Base-by-base conservation (phyloP, 192 early-diverging fungal species). In the Linnemannia hyalina region DNA sequence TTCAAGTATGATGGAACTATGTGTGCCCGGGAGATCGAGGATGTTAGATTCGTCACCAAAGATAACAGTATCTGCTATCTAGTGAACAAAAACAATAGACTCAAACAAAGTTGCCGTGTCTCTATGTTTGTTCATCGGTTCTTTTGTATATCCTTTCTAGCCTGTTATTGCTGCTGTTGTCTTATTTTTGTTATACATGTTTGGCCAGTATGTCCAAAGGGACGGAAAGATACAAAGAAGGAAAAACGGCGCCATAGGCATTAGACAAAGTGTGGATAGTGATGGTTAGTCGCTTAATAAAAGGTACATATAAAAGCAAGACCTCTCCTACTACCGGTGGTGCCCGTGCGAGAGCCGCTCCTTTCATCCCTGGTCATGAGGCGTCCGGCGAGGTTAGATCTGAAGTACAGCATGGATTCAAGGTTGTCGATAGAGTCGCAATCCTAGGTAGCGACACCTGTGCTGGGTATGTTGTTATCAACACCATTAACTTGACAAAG, bases 351-450 rank as follows among this genome's bases (percentile, higher is more conserved):
- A 63, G 57, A 63, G 57, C 2, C 6, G 29, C 26, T 9, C 57
- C 57, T 63, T 63, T 63, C 26, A 89, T 92, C 57, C 89, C 94
- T 38, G 97, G 97, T 44, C 89, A 93, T 32, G 97, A 98, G 88
- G 97, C 88, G 9, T 86, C 95, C 2, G 97, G 96, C 60, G 88
- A 94, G 60, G 94, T 98, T 15, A 96, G 97, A 54, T 11, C 54
- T 3, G 41, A 80, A 26, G 78, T 29, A 9, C 57, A 63, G 9
- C 82, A 91, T 7, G 91, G 90, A 36, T 91, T 96, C 76, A 88
- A 86, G 52, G 91, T 94, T 18, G 97, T 97, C 71, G 96, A 98
- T 84, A 88, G 92, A 3, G 96, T 98, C 18, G 94, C 92, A 13
- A 96, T 95, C 47, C 70, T 94, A 35, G 91, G 77, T 22, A 80